These are phyloP conservation scores for Aspergillus tanneri DNA, from an alignment of 2,329 filamentous ascomycete species.

Conservation along the genomic window DNA sequence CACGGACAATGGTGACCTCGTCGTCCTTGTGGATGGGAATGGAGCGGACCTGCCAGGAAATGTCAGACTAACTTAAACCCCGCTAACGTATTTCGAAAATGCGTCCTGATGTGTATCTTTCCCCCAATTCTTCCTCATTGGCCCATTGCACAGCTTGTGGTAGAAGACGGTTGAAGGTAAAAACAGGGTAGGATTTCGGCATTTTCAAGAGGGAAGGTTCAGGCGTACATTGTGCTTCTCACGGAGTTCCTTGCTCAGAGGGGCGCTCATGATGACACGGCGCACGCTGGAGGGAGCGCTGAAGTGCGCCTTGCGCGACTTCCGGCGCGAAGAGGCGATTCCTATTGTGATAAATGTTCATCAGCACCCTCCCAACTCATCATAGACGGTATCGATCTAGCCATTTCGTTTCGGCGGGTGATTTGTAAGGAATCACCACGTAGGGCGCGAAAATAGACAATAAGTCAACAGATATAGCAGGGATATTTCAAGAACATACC, in stretches of 20 bases:
- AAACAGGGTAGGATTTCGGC: background rate
- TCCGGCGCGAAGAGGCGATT: conserved; percentile 77
- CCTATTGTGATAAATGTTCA: conserved; percentile 25
- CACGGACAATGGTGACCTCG: conserved; percentile 64
- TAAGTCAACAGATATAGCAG: too few species aligned
- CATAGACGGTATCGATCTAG: too few species aligned
- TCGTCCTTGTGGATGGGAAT: conserved; percentile 80
- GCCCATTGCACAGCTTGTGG: background rate
- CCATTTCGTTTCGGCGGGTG: background rate
- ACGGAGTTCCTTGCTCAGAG: conserved; percentile 92
- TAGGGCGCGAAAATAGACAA: conserved; percentile 1
- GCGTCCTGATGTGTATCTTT: background rate
- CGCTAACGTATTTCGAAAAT: background rate
- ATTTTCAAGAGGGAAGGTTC: conserved; percentile 8
- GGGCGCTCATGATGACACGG: conserved; percentile 95
- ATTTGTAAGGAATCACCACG: background rate
- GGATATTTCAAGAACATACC: conserved; percentile 26
- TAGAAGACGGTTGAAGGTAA: background rate
- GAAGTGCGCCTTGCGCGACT: conserved; percentile 99
- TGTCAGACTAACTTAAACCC: conserved; percentile 5
- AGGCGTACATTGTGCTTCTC: conserved; percentile 94
- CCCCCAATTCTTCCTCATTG: background rate
- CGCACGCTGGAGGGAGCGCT: conserved; percentile 65
- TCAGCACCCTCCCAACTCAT: too few species aligned
- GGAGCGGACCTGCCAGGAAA: conserved; percentile 69